These are phyloP conservation scores for Hymenoscyphus fructigenus DNA, from an alignment of 2,329 filamentous ascomycete genomes.

Conservation along the genomic window DNA sequence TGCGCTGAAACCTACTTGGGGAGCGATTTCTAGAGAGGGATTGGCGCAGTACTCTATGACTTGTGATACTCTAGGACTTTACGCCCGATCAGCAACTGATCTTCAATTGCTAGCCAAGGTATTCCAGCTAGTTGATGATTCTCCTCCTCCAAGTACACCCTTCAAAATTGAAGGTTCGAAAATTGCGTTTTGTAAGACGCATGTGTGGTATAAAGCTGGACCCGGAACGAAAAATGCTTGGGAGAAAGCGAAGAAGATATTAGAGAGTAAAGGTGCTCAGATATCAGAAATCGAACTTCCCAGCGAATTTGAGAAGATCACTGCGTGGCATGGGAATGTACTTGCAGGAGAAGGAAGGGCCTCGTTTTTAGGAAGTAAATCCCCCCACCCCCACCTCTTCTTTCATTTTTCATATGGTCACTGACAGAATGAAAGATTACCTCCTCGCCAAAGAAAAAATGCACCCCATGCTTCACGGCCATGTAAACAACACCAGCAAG, in stretches of 20 bases:
- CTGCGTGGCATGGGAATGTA: constrained; percentile 52
- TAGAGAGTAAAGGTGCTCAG: constrained; percentile 49
- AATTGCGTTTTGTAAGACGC: constrained; percentile 55
- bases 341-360: constrained; percentile 52
- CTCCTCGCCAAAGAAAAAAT: constrained; percentile 47
- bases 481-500: constrained; percentile 50
- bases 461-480: constrained; percentile 43
- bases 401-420: too few relatives aligned
- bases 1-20: constrained; percentile 66
- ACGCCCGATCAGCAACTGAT: constrained; percentile 56
- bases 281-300: constrained; percentile 58
- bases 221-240: constrained; percentile 46
- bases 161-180: constrained; percentile 47
- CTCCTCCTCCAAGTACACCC: constrained; percentile 27
- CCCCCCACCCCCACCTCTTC: not conserved
- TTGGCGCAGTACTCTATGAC: constrained; percentile 57
- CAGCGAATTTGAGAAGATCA: constrained; percentile 46
- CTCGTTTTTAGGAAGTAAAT: constrained; percentile 45
- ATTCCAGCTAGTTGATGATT: constrained; percentile 55
- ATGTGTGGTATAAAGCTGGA: constrained; percentile 50
- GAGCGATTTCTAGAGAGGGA: constrained; percentile 60
- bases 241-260: constrained; percentile 40
- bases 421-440: constrained; percentile 43
- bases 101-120: constrained; percentile 54
- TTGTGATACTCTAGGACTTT: constrained; percentile 63